Evolutionary conservation across 257 asterid species (phyloP).

Genomic region (Cinchona pubescens): DNA sequence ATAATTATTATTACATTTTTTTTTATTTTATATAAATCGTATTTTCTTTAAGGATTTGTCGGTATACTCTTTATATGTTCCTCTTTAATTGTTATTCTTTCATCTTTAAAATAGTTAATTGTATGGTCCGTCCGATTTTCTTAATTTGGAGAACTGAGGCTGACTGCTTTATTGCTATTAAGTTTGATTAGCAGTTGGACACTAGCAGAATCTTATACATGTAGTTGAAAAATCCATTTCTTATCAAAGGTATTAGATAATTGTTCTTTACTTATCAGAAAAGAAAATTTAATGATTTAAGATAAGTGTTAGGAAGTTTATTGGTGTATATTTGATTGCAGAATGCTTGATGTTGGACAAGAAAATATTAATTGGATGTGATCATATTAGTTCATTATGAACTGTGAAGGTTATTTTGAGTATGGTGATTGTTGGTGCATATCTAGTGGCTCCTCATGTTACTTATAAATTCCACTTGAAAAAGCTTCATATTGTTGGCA

Average conservation of each 20-base stretch:
- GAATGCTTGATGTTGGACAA: background rate
- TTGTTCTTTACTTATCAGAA: background rate
- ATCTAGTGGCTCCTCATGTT: background rate
- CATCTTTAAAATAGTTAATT: background rate
- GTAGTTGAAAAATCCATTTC: background rate
- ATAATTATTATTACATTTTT: no score
- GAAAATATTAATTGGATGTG: background rate
- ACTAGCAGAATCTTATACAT: background rate
- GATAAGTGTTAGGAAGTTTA: background rate
- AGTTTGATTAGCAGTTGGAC: conserved; percentile 2
- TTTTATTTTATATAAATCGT: no score
- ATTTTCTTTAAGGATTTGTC: background rate
- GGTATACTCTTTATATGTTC: background rate
- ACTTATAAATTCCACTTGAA: background rate
- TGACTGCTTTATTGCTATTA: background rate
- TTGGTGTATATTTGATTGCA: background rate
- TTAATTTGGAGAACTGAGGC: background rate
- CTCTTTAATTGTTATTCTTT: background rate
- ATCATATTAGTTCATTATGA: background rate
- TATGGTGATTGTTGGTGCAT: background rate
- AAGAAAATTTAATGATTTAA: background rate
- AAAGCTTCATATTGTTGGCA: background rate
- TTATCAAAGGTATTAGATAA: background rate
- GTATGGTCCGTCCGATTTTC: background rate
- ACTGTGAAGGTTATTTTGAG: background rate